Conservation (phyloP, 495 filamentous ascomycete species). For the Xylaria bambusicola region DNA sequence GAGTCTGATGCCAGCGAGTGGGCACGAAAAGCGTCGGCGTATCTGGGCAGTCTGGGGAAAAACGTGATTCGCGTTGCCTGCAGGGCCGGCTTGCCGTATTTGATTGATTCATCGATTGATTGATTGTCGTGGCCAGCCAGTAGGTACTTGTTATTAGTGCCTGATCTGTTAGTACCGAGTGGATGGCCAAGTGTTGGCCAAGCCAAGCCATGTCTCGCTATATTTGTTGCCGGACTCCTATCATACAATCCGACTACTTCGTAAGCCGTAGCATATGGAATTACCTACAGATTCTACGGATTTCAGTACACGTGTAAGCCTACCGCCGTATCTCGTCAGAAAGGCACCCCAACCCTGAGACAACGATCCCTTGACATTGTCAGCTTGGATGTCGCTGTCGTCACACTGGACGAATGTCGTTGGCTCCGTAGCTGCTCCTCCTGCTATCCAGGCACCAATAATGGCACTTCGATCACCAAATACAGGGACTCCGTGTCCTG, state of each 20-base stretch:
- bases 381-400: constrained; percentile 1
- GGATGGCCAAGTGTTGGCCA: no score
- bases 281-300: no score
- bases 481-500: neutral
- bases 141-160: no score
- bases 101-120: constrained; percentile 1
- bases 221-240: no score
- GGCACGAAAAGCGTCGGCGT: constrained; percentile 14
- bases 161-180: no score
- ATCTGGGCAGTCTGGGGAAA: constrained; percentile 21
- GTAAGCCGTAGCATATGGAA: constrained; percentile 8
- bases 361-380: constrained; percentile 16
- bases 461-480: neutral
- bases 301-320: constrained; percentile 6
- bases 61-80: constrained; percentile 20
- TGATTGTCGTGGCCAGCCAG: neutral
- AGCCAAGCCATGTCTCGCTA: no score
- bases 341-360: constrained; percentile 9
- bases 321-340: constrained; percentile 6
- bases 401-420: neutral
- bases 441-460: no score
- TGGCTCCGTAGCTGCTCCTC: neutral
- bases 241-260: neutral
- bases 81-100: constrained; percentile 17
- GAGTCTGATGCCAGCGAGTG: neutral